Evolutionary conservation across 768 basidiomycete genomes (phyloP).

Genomic region (Mycena alexandri): DNA sequence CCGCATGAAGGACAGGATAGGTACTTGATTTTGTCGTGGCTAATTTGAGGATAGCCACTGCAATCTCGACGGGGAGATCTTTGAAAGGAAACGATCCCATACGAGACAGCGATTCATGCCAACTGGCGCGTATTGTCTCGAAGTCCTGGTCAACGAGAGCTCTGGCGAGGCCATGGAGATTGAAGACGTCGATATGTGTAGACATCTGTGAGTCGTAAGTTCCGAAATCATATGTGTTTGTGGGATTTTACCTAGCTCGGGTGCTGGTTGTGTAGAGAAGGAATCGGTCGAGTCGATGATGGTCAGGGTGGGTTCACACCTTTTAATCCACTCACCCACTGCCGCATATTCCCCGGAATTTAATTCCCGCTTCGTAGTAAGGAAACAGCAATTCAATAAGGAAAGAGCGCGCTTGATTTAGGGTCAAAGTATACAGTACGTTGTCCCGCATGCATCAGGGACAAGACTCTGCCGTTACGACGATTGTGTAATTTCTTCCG

Average conservation of each 20-base stretch:
- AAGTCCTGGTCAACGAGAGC: conserved; percentile 20
- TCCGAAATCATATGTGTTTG: not conserved
- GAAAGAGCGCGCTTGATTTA: not conserved
- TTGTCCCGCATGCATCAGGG: not conserved
- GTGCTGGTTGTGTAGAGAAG: not conserved
- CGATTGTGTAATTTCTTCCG: conserved; percentile 16
- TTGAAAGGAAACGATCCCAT: conserved; percentile 17
- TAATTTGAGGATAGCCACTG: conserved; percentile 13
- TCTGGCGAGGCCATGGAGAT: conserved; percentile 23
- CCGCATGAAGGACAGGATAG: conserved; percentile 24
- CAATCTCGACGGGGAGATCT: conserved; percentile 15
- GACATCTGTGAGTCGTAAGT: conserved; percentile 20
- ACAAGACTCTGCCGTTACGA: conserved; percentile 8
- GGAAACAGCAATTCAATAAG: not conserved
- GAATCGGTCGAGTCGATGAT: not conserved
- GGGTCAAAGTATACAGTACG: conserved; percentile 3
- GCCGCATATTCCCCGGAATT: conserved; percentile 14
- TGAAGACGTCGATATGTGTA: not conserved
- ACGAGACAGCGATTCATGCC: not conserved
- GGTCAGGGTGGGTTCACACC: not conserved
- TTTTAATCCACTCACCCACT: conserved; percentile 3
- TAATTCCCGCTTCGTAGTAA: conserved; percentile 7
- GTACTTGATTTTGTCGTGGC: conserved; percentile 21
- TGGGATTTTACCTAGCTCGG: not conserved
- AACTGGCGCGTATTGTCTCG: not conserved